phyloP scores from a whole-genome alignment of 2,329 filamentous ascomycete genomes.

The Trichoderma polysporum region DNA sequence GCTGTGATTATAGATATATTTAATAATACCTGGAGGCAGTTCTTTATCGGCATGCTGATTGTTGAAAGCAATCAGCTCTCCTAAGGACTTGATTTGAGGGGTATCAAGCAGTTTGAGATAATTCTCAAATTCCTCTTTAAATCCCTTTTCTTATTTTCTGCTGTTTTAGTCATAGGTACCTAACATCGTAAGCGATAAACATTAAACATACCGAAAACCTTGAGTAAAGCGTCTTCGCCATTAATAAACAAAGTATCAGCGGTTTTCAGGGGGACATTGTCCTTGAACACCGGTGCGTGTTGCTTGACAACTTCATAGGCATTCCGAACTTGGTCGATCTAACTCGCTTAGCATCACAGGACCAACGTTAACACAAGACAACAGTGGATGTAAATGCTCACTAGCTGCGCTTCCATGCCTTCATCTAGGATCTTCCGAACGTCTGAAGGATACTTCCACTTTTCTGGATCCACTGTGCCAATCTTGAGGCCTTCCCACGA shows the following conservation, averaged over 20 bases:
- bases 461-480: conserved; percentile 20
- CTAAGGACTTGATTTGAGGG: neutral
- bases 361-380: neutral
- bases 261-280: neutral
- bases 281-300: neutral
- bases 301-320: conserved; percentile 13
- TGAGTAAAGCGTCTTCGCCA: neutral
- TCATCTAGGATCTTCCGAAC: conserved; percentile 1
- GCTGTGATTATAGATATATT: too few species aligned
- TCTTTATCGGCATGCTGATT: conserved; percentile 20
- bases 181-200: too few species aligned
- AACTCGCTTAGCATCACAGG: neutral
- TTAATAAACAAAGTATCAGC: neutral
- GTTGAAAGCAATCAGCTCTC: conserved; percentile 23
- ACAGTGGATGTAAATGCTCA: neutral
- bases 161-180: neutral
- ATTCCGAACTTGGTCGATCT: neutral
- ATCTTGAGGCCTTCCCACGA: conserved; percentile 21
- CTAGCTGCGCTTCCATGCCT: conserved; percentile 8
- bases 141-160: neutral
- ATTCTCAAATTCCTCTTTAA: neutral
- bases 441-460: conserved; percentile 15
- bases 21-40: conserved; percentile 8
- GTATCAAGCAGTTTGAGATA: neutral
- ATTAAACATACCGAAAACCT: neutral